Base-by-base conservation (phyloP, 768 basidiomycete genomes). In the Infundibulicybe gibba region DNA sequence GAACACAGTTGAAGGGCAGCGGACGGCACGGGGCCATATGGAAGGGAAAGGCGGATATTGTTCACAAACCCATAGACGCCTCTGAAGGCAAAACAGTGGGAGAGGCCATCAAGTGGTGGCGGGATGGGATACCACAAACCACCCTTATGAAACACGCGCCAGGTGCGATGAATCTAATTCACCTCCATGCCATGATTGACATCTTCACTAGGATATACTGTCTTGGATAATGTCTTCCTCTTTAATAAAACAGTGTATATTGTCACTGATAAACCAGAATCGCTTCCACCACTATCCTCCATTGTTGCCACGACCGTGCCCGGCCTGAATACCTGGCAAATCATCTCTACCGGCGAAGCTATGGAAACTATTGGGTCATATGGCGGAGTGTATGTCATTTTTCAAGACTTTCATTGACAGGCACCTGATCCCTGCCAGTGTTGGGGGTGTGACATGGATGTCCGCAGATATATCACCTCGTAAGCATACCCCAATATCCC, bases 161-260 rank as follows among this genome's bases (percentile, higher is more conserved):
- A 53, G 88, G 88, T 87, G 40, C 42, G 66, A 47, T 16, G 53
- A 46, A 25, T 25, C 8, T 8, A 25, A 25, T 25, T 25, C 25
- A 25, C 25, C 25, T 25, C 25, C 25, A 8, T 8, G 16, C 8
- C 32, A 25, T 21, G 25, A 41, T 5, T 35, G 11, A 16, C 54
- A 4, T 38, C 4, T 10, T n/a, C 10, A 6, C 10, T 39, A 94
- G 93, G 93, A 3, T 90, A 83, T 66, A 91, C 88, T 1, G 78
- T 93, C 38, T 69, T 94, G 47, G 89, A 94, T 56, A 86, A 90
- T 50, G 74, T 90, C n/a, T 79, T 86, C 56, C 64, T 87, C n/a
- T 70, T 77, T 55, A 82, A 87, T 53, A 82, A 83, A 9, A 80
- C 81, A 2, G 75, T 90, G 50, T 90, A 81, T 62, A 62, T 94